Base-by-base conservation (phyloP, 495 filamentous ascomycete species). In the Penicillium manginii region DNA sequence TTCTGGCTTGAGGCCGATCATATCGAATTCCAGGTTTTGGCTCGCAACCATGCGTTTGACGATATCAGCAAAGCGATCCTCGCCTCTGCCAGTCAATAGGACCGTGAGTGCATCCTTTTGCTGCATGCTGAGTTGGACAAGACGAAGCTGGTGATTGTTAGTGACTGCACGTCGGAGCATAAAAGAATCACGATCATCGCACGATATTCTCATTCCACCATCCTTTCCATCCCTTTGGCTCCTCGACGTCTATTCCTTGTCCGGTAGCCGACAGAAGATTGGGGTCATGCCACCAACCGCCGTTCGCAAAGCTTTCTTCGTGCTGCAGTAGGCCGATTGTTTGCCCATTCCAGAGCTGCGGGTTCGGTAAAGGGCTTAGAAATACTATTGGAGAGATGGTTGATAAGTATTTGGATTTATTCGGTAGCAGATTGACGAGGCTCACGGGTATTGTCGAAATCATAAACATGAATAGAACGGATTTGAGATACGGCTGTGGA, bases 121-220 rank as follows among this genome's bases (percentile, higher is more conserved):
- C 66, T 91, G 72, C 81, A 91, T 91, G 65, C 88, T 93, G 50
- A 97, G 80, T 68, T 80, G 71, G 2, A 96, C 90, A 29, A 99
- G 79, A 60, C 90, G 82, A 43, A 94, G 88, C 82, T 85, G 60
- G 11, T 32, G 45, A 37, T 18, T 40, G 64, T 82, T 62, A 80
- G 74, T 60, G n/a, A 59, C 55, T 8, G 17, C 45, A 15, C 17
- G 29, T 2, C 22, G 37, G 18, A 17, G 10, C 21, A 40, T 17
- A 11, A 33, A 33, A 14, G 48, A 12, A 26, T 45, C 23, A 42
- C 17, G n/a, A 32, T 18, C 57, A 49, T 46, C 78, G 59, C 67
- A 85, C 84, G 65, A 99, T 90, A 63, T 88, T 83, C 66, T 99
- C 92, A 64, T 97, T 98, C 96, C 96, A 99, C 91, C 92, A 99